Evolutionary conservation across 179 eudicot species (phyloP).

Genomic region (Beta lomatogona): DNA sequence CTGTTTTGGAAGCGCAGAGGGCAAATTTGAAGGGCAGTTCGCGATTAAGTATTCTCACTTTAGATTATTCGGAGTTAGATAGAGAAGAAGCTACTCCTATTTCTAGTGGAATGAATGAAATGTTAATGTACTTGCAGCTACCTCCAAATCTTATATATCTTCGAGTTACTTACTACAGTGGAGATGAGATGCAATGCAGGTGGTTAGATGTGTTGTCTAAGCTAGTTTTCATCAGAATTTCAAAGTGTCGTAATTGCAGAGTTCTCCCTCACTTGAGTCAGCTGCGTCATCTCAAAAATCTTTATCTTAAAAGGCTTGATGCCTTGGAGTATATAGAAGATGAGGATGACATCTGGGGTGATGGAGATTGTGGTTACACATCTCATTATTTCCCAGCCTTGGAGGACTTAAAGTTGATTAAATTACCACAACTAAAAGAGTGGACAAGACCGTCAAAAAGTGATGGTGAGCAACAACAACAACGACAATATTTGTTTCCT

Average conservation of each 20-base stretch:
- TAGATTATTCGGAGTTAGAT: neutral
- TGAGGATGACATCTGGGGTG: no score
- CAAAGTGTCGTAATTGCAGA: no score
- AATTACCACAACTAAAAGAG: neutral
- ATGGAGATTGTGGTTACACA: no score
- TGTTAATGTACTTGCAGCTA: neutral
- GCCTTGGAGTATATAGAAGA: no score
- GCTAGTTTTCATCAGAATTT: neutral
- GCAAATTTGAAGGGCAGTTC: neutral
- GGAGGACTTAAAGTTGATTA: no score
- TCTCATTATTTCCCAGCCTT: neutral
- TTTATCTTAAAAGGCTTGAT: no score
- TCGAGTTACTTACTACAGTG: neutral
- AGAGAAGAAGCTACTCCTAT: neutral
- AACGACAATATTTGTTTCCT: neutral
- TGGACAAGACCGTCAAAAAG: neutral
- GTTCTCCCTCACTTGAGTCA: slow-evolving; percentile 4
- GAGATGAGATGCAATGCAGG: neutral
- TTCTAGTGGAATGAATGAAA: neutral
- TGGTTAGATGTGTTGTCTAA: neutral
- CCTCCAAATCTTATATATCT: slow-evolving; percentile 10
- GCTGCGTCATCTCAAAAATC: neutral
- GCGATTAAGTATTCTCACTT: neutral
- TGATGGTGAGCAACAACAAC: no score
- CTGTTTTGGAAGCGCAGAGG: neutral